Evolutionary conservation across 306 rosid genomes (phyloP), one percentile per base, ranked within the genome.

Genomic region (Prunus dulcis): DNA sequence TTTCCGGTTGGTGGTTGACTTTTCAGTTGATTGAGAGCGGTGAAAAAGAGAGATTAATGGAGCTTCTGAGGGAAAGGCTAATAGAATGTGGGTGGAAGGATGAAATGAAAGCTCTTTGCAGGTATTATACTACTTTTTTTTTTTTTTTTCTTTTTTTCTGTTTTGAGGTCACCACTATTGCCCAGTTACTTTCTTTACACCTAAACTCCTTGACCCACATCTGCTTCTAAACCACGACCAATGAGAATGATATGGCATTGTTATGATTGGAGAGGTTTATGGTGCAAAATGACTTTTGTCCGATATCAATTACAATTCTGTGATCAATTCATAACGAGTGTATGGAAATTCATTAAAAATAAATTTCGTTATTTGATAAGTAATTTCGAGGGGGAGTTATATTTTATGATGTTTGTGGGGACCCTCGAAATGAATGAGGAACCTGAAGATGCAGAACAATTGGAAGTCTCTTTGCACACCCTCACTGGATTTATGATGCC

Each of bases 51-150:
- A 87, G 93, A 74, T 70, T 93, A 3, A 93, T 88, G 89, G 97
- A 93, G 80, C 93, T 91, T 41, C 76, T 93, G 80, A 91, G 98
- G 88, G 98, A 91, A 78, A 91, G 96, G 68, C 96, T 93, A n/a
- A 88, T 89, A 15, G 98, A 93, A 69, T 93, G 97, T 77, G 98
- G 98, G 49, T 93, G 98, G 98, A 91, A 90, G 85, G 98, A 91
- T 88, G 98, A 93, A 76, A 93, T 93, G 98, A 91, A 93, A 84
- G 68, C 93, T 30, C 86, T 89, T 45, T 93, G 98, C 98, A 93
- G 98, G 98, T 91, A 57, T 22, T 34, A 19, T 72, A 3, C 61
- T 12, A 22, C 0, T 61, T 12, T 9, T 15, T 15, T 19, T 47
- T 47, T 52, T 23, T 52, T 10, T 30, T 3, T 23, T 28, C 6